Evolutionary conservation across 805 yeast genomes (phyloP), one percentile per base, ranked within the genome.

Genomic region (Teunomyces funiuensis): DNA sequence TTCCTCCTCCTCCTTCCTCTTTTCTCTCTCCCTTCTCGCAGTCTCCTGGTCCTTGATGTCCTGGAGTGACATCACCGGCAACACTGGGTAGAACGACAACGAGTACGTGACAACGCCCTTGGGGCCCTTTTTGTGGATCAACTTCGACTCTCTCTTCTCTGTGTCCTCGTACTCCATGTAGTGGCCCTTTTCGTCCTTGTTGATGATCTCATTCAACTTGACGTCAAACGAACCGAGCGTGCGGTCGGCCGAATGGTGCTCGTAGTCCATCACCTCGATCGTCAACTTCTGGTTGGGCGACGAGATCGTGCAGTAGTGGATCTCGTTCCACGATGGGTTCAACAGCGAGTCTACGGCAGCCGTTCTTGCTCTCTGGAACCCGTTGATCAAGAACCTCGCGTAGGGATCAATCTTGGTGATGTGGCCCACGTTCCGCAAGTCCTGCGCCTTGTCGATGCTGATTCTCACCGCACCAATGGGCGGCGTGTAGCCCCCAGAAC

Each of bases 391-490:
- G 11, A 91, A 70, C 55, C 95, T 80, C 6, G 82, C 80, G 58
- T 91, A 93, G 33, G 99, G 99, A 64, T 93, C 98, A 58, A 89
- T 80, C 54, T 82, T 87, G 45, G 98, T 98, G 45, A 93, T 74
- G 41, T 79, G 84, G 62, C 91, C 97, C 64, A 90, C 74, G 63
- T 93, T 91, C 45, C 85, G 77, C 55, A 93, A 76, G 46, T 80
- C 84, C 42, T 74, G 77, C 31, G 95, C 97, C 46, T 75, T 76
- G 50, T 77, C 78, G 45, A 93, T 63, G 44, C 76, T 71, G 20
- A 93, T 72, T 57, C 97, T 81, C 5, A 90, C 75, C 25, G 85
- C 91, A 59, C 99, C 99, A 58, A 91, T 83, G 37, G 99, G 99
- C 43, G 88, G 88, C n/a, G 88, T 80, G 66, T 89, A 91, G 39